A percentile compares a stretch with the other conserved stretches of the same genome.
phyloP scores from a whole-genome alignment of 139 green algal species.

The Chlamydomonas incerta region DNA sequence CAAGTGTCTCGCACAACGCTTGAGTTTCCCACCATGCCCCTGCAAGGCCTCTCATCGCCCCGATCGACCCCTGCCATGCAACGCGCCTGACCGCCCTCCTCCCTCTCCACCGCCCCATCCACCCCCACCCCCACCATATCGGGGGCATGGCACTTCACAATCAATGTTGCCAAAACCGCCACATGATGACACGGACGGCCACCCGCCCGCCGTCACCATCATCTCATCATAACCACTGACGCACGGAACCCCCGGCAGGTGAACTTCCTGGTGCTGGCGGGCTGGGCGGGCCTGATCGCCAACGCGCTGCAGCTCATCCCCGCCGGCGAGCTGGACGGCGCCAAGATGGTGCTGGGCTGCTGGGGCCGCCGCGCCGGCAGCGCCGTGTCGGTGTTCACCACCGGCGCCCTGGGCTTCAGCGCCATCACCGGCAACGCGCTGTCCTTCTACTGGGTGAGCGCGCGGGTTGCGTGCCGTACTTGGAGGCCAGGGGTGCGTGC shows the following conservation, averaged over 20 bases:
- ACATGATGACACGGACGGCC: background rate
- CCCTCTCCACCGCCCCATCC: too few relatives aligned
- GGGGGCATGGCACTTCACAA: too few relatives aligned
- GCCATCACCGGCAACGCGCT: constrained; percentile 71
- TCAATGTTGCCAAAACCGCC: too few relatives aligned
- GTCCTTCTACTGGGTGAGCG: constrained; percentile 79
- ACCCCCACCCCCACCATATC: too few relatives aligned
- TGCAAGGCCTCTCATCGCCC: too few relatives aligned
- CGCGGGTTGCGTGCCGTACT: too few relatives aligned
- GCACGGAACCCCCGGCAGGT: constrained; percentile 48
- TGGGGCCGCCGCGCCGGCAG: constrained; percentile 52
- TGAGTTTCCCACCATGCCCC: too few relatives aligned
- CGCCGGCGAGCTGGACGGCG: constrained; percentile 74
- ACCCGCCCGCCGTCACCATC: background rate
- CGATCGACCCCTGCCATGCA: too few relatives aligned
- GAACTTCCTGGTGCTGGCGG: constrained; percentile 80
- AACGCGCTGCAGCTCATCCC: constrained; percentile 78
- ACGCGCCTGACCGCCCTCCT: too few relatives aligned
- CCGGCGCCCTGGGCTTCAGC: constrained; percentile 62
- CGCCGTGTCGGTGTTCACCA: constrained; percentile 65
- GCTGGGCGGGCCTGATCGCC: constrained; percentile 81
- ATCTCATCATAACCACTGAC: background rate
- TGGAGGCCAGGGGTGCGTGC: too few relatives aligned
- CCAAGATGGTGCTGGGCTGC: constrained; percentile 65
- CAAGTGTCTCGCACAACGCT: too few relatives aligned